phyloP scores from a whole-genome alignment of 768 basidiomycete genomes.

The Kwoniella shandongensis region DNA sequence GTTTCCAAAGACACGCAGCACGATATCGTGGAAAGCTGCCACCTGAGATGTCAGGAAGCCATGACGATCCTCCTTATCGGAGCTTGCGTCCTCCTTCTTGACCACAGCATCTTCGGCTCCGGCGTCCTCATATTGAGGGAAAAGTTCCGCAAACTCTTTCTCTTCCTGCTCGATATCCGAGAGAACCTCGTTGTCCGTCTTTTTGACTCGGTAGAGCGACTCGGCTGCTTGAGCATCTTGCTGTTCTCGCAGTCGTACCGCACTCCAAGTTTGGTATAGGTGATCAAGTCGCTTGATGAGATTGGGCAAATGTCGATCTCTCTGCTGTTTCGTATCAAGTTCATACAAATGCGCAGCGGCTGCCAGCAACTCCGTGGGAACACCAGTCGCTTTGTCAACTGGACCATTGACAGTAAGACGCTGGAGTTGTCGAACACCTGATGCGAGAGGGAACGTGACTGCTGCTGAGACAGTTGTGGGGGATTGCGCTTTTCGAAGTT shows the following conservation, averaged over 20 bases:
- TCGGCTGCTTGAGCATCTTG: constrained; percentile 65
- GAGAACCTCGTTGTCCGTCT: constrained; percentile 59
- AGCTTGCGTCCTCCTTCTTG: constrained; percentile 28
- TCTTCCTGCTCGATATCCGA: constrained; percentile 77
- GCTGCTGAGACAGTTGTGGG: constrained; percentile 5
- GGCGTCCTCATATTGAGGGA: constrained; percentile 62
- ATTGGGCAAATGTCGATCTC: constrained; percentile 14
- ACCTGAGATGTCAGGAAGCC: constrained; percentile 16
- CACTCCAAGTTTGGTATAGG: constrained; percentile 75
- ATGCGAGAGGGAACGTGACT: constrained; percentile 19
- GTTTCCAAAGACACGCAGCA: constrained; percentile 22
- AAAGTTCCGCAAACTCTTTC: constrained; percentile 76
- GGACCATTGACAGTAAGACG: neutral
- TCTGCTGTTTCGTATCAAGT: constrained; percentile 12
- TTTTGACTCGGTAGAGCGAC: constrained; percentile 72
- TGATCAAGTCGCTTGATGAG: constrained; percentile 67
- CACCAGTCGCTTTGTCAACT: constrained; percentile 10
- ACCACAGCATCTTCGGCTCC: constrained; percentile 17
- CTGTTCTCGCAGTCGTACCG: constrained; percentile 70
- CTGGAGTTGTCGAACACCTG: constrained; percentile 8
- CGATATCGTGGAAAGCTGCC: constrained; percentile 30
- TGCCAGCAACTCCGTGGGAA: constrained; percentile 24
- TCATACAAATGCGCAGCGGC: constrained; percentile 19
- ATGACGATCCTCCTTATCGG: constrained; percentile 43
- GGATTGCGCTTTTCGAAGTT: constrained; percentile 8